phyloP scores from a whole-genome alignment of 2,329 filamentous ascomycete genomes.

The Colletotrichum sp. region DNA sequence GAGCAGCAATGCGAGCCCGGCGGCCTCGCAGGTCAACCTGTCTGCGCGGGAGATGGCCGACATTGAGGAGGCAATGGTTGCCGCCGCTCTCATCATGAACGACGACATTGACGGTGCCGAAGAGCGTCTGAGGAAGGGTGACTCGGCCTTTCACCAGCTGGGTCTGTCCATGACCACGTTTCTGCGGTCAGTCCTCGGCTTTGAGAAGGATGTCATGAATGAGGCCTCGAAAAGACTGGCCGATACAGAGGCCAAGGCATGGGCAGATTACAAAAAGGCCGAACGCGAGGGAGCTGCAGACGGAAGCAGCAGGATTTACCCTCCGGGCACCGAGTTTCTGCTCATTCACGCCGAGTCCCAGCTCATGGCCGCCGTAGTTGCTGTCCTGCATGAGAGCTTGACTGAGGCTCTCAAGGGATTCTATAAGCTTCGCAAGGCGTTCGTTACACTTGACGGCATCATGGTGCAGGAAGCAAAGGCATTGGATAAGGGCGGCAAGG shows the following conservation, averaged over 20 bases:
- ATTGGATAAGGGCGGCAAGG: slow-evolving; percentile 27
- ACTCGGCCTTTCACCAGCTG: slow-evolving; percentile 88
- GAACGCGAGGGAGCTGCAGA: slow-evolving; percentile 42
- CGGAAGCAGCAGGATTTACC: slow-evolving; percentile 63
- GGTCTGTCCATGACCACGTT: slow-evolving; percentile 84
- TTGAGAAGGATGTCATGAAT: slow-evolving; percentile 90
- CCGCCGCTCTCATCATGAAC: slow-evolving; percentile 79
- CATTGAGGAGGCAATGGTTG: slow-evolving; percentile 65
- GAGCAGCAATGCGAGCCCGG: slow-evolving; percentile 34
- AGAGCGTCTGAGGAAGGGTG: slow-evolving; percentile 70
- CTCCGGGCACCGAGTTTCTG: slow-evolving; percentile 84
- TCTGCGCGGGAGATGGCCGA: slow-evolving; percentile 54
- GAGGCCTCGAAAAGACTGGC: slow-evolving; percentile 76
- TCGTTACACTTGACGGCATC: slow-evolving; percentile 79
- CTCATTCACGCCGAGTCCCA: slow-evolving; percentile 85
- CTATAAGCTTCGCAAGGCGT: slow-evolving; percentile 91
- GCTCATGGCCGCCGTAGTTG: slow-evolving; percentile 87
- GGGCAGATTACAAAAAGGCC: slow-evolving; percentile 77
- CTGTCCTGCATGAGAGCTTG: slow-evolving; percentile 88
- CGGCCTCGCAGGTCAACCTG: slow-evolving; percentile 30
- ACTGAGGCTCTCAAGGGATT: slow-evolving; percentile 92
- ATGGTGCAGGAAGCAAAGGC: slow-evolving; percentile 72
- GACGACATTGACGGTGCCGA: slow-evolving; percentile 90
- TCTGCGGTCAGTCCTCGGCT: slow-evolving; percentile 84
- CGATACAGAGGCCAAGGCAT: slow-evolving; percentile 78